Base-by-base conservation (phyloP, 176 grass and related monocot genomes). In the Zea luxurians region DNA sequence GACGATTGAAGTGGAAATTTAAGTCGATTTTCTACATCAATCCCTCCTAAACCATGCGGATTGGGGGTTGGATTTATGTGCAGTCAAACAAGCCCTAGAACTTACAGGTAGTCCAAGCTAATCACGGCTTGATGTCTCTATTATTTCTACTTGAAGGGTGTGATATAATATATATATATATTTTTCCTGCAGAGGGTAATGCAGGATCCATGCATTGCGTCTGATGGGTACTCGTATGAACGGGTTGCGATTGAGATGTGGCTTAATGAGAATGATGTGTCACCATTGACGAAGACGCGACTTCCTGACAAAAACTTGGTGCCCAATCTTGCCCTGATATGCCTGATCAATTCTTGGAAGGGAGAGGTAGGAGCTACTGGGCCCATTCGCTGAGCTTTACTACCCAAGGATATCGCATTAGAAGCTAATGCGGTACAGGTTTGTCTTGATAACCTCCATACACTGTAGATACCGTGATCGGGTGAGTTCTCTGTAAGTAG, bases 141-240 rank as follows among this genome's bases (percentile, higher is more conserved):
- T 66, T 65, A 18, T 80, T 85, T 85, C 38, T 48, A 13, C n/a
- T 67, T 58, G 41, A 59, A 83, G 49, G 41, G 12, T 74, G 5
- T 58, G 15, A 2, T 80, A 61, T 50, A 48, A 57, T 13, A 67
- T 67, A 0, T 0, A 2, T 20, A 16, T 62, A 17, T 41, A 16
- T 84, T 76, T 54, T 61, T 74, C n/a, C 55, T 67, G 76, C 43
- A 96, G 93, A 86, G 78, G 66, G 62, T 89, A 64, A 96, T 96
- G 93, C 41, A 86, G 70, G 77, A 96, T 57, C 93, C 93, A 3
- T 88, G 63, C 71, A 88, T 92, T 36, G 90, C 93, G 37, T 84
- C 90, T n/a, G 93, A 96, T 67, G 93, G 93, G 35, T 88, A 90
- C 74, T 90, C 87, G 2, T 96, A 92, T 38, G 93, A 96, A 20